Base-by-base conservation (phyloP, 2,329 filamentous ascomycete species). In the Penicillium sp. region DNA sequence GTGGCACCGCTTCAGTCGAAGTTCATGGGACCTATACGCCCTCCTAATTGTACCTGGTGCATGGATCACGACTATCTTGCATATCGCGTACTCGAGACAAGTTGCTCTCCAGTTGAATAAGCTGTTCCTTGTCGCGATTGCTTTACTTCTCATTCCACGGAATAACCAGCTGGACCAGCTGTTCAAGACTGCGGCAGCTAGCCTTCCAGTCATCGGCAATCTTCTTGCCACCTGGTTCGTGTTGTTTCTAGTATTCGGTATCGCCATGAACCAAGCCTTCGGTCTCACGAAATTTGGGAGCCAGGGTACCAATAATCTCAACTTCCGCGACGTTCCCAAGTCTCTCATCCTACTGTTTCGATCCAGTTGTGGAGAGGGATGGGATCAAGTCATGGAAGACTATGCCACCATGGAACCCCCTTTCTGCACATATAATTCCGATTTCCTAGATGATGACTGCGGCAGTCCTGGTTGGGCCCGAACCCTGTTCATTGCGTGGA, bases 141-240 rank as follows among this genome's bases (percentile, higher is more conserved):
- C 95, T 2, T 82, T 98, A 9, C 81, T 99, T 51, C 84, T 99
- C 33, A 99, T 99, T 59, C 95, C 95, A 1, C 86, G 96, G 51
- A 99, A 99, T 72, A 96, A 99, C 67, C 93, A 96, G 49, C 84
- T 99, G 22, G 96, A 99, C 71, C 95, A 99, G 73, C 85, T 99
- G 0, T 99, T 99, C 85, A 99, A 99, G 76, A 99, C 96, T 1
- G 96, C 93, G 0, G 95, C 95, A 11, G 95, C 93, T 52, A 96
- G 91, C 86, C 78, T 99, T 65, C 89, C 90, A 2, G 87, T 90
- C 19, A 99, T 99, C 65, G 86, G 89, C 56, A 99, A 97, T 70
- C 81, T 99, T 44, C 80, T 99, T 39, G 93, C 93, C 1, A 99
- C 96, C 0, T 99, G 95, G 95, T 90, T 98, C 61, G 92, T 99